Evolutionary conservation across 2,329 filamentous ascomycete species (phyloP).

Genomic region (Colletotrichum viniferum): DNA sequence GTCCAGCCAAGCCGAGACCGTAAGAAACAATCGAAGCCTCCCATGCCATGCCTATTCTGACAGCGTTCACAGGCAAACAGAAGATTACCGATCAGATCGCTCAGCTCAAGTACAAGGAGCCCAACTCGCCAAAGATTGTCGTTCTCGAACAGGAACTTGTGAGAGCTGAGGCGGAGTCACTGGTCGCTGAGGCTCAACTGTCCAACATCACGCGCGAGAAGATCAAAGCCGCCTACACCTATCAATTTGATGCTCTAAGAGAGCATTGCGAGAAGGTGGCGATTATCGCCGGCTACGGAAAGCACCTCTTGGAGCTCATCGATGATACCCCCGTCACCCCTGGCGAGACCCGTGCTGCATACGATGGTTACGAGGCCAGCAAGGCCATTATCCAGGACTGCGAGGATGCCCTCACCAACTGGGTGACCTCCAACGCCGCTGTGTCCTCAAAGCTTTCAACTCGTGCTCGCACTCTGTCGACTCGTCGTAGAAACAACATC

Average conservation of each 20-base stretch:
- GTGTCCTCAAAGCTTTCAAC: conserved; percentile 87
- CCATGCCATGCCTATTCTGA: neutral
- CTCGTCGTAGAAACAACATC: conserved; percentile 78
- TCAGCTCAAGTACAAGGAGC: conserved; percentile 99
- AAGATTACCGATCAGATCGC: conserved; percentile 99
- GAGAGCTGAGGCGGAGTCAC: conserved; percentile 96
- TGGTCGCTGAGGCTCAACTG: conserved; percentile 96
- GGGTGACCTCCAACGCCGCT: conserved; percentile 88
- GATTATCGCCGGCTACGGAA: conserved; percentile 96
- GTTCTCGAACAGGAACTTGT: conserved; percentile 98
- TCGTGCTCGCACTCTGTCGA: conserved; percentile 85
- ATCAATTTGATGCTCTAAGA: conserved; percentile 96
- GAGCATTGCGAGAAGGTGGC: conserved; percentile 99
- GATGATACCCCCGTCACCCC: conserved; percentile 97
- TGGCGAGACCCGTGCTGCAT: conserved; percentile 92
- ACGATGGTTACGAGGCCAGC: conserved; percentile 97
- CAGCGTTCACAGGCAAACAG: conserved; percentile 76
- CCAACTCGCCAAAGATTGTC: conserved; percentile 95
- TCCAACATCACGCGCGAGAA: conserved; percentile 99
- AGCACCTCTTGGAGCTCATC: conserved; percentile 95
- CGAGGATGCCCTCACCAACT: conserved; percentile 96
- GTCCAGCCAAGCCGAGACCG: conserved; percentile 97
- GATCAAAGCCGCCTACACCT: conserved; percentile 96
- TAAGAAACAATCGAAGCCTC: conserved; percentile 48
- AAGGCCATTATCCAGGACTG: conserved; percentile 99